Conservation (phyloP, 495 filamentous ascomycete species). For the Tuber microsphaerosporum region DNA sequence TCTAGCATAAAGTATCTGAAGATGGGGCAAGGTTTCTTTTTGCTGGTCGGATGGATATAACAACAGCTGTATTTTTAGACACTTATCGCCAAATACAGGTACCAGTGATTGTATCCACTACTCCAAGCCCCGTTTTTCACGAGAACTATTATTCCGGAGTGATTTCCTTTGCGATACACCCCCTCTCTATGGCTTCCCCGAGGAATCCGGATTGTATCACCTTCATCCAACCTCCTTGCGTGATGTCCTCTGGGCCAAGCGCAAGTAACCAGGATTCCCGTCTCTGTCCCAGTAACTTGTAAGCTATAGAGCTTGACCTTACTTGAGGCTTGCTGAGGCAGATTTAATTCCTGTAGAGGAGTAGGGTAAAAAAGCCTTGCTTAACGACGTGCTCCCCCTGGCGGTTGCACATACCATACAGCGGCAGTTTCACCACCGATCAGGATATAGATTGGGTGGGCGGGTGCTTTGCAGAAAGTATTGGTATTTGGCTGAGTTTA, state of each 20-base stretch:
- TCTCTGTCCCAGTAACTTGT: neutral
- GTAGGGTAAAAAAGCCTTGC: neutral
- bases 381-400: neutral
- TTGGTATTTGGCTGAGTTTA: neutral
- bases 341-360: neutral
- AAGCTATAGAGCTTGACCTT: neutral
- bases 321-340: neutral
- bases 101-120: slow-evolving; percentile 16
- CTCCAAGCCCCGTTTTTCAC: slow-evolving; percentile 12
- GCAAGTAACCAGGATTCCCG: neutral
- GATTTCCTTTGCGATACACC: slow-evolving; percentile 13
- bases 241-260: neutral
- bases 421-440: neutral
- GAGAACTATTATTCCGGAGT: slow-evolving; percentile 1
- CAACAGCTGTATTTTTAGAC: too few relatives aligned
- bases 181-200: neutral
- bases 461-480: neutral
- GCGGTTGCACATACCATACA: neutral
- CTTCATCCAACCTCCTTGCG: neutral
- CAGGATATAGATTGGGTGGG: neutral
- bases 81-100: neutral
- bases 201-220: neutral
- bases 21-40: too few relatives aligned
- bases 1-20: too few relatives aligned
- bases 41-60: too few relatives aligned